Percentiles rank a stretch among this genome's conserved stretches.
These are phyloP conservation scores for Penicillium olsonii DNA, from an alignment of 2,329 filamentous ascomycete genomes.

Conservation along the genomic window DNA sequence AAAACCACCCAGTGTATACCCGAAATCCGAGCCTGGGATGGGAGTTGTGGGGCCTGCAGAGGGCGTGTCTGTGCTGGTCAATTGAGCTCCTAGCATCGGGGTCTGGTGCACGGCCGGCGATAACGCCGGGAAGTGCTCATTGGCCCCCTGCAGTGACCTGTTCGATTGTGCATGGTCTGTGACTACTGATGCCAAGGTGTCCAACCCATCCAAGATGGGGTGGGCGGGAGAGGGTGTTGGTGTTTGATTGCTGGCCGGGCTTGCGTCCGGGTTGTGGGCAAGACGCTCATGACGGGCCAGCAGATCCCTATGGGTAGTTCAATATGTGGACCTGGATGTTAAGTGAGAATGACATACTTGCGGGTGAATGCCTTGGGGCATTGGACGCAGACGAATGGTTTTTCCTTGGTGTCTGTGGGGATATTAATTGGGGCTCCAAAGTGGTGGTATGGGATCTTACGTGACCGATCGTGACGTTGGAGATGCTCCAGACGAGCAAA, in stretches of 20 bases:
- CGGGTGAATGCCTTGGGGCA: conserved; percentile 39
- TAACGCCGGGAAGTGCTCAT: conserved; percentile 12
- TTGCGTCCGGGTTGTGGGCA: conserved; percentile 22
- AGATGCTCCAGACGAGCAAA: conserved; percentile 39
- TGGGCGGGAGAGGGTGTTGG: conserved; percentile 21
- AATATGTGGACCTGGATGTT: not conserved
- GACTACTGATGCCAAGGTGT: conserved; percentile 32
- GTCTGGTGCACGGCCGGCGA: conserved; percentile 14
- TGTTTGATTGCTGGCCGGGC: conserved; percentile 13
- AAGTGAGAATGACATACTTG: conserved; percentile 21
- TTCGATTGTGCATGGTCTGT: conserved; percentile 20
- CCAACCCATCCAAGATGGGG: conserved; percentile 28
- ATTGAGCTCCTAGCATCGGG: conserved; percentile 11
- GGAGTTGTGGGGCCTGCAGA: conserved; percentile 21
- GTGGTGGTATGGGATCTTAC: conserved; percentile 20
- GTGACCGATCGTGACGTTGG: conserved; percentile 38
- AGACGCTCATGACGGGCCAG: conserved; percentile 35
- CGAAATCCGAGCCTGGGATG: conserved; percentile 28
- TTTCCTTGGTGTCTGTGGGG: conserved; percentile 36
- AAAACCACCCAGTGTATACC: conserved; percentile 18
- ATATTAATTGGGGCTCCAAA: conserved; percentile 7
- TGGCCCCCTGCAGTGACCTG: conserved; percentile 8
- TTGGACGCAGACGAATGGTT: conserved; percentile 32
- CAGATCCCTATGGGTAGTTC: conserved; percentile 27
- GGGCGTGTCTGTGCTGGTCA: conserved; percentile 13